A percentile compares a stretch with the other conserved stretches of the same genome.
These are phyloP conservation scores for Metschnikowia cubensis DNA, from an alignment of 805 yeast species.

Conservation along the genomic window DNA sequence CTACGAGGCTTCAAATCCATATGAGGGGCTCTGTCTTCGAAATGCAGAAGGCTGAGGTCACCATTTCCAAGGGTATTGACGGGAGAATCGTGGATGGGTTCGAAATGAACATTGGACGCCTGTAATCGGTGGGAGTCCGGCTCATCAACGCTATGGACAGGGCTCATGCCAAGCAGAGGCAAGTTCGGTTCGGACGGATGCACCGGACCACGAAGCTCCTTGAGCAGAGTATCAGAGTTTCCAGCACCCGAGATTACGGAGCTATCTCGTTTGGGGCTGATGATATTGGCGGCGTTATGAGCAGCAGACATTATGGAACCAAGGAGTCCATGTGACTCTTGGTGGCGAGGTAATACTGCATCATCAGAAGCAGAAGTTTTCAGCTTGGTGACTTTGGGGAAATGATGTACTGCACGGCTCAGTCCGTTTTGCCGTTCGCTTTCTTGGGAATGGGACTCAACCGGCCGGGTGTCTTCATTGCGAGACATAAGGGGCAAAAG, in stretches of 20 bases:
- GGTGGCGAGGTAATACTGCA: not conserved
- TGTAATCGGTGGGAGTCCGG: not conserved
- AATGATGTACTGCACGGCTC: not conserved
- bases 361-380: not conserved
- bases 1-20: slow-evolving; percentile 14
- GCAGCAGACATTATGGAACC: slow-evolving; percentile 46
- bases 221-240: not conserved
- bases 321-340: slow-evolving; percentile 32
- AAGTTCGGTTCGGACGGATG: not conserved
- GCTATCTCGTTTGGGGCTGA: slow-evolving; percentile 11
- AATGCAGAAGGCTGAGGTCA: slow-evolving; percentile 34
- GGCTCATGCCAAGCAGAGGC: not conserved
- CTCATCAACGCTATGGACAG: not conserved
- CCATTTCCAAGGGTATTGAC: slow-evolving; percentile 50
- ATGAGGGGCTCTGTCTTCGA: slow-evolving; percentile 10
- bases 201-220: not conserved
- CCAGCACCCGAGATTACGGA: not conserved
- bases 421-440: not conserved
- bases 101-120: slow-evolving; percentile 40
- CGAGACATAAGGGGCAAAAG: slow-evolving; percentile 1
- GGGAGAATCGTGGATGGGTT: slow-evolving; percentile 44
- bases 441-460: not conserved
- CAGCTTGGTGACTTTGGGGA: not conserved
- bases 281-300: slow-evolving; percentile 40
- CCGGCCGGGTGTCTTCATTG: not conserved